phyloP scores from a whole-genome alignment of 805 yeast species.

The Ogataea degrootiae region DNA sequence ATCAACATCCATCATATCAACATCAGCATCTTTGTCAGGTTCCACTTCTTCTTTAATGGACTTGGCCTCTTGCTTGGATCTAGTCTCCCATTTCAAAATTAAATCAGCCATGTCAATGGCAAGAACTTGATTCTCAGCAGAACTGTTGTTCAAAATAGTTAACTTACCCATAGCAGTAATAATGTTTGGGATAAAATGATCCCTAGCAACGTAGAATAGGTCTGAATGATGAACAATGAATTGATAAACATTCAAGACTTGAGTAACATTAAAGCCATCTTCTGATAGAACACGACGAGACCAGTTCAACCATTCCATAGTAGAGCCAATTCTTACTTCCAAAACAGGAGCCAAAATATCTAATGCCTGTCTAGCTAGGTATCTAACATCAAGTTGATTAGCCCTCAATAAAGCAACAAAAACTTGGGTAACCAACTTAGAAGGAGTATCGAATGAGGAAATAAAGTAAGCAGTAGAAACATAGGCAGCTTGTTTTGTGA shows the following conservation, averaged over 20 bases:
- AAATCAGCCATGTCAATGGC: constrained; percentile 89
- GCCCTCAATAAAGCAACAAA: constrained; percentile 86
- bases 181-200: constrained; percentile 82
- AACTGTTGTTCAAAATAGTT: constrained; percentile 71
- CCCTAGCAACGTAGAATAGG: constrained; percentile 79
- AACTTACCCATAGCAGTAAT: constrained; percentile 90
- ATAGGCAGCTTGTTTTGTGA: constrained; percentile 90
- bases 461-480: constrained; percentile 84
- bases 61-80: constrained; percentile 32
- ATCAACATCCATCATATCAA: constrained; percentile 21
- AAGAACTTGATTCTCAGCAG: constrained; percentile 73
- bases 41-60: constrained; percentile 1
- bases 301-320: constrained; percentile 83
- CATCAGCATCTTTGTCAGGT: constrained; percentile 1
- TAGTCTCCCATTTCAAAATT: constrained; percentile 79
- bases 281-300: constrained; percentile 89
- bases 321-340: constrained; percentile 59
- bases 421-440: constrained; percentile 83
- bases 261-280: constrained; percentile 81
- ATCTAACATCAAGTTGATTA: constrained; percentile 79
- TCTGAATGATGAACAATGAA: constrained; percentile 84
- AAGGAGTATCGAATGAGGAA: constrained; percentile 81
- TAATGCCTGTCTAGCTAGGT: constrained; percentile 79
- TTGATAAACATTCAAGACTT: constrained; percentile 82
- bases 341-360: constrained; percentile 86